These are phyloP conservation scores for Lactarius vividus DNA, from an alignment of 768 basidiomycete species.

Conservation along the genomic window DNA sequence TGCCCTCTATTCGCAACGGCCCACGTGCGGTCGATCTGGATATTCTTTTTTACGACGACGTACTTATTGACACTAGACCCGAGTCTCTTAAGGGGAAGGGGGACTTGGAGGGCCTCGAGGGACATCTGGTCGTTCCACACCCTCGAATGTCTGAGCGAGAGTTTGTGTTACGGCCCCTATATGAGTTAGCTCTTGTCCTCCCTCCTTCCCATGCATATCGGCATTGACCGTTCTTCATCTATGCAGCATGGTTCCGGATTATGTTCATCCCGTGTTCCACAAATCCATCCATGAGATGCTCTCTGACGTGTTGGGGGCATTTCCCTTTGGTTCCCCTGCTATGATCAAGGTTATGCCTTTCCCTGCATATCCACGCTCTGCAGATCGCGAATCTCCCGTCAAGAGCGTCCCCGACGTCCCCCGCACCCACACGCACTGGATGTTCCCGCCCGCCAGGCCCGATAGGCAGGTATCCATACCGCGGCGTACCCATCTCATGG, in stretches of 20 bases:
- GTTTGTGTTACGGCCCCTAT: conserved; percentile 85
- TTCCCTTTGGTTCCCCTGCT: conserved; percentile 38
- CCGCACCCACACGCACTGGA: conserved; percentile 52
- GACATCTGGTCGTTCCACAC: conserved; percentile 84
- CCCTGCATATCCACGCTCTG: conserved; percentile 48
- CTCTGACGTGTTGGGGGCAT: conserved; percentile 36
- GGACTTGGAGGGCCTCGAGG: conserved; percentile 51
- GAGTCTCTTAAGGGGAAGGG: conserved; percentile 39
- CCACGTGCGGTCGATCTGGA: conserved; percentile 91
- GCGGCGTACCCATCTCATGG: conserved; percentile 73
- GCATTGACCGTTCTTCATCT: neutral
- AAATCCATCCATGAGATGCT: conserved; percentile 50
- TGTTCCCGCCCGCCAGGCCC: conserved; percentile 35
- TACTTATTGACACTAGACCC: conserved; percentile 55
- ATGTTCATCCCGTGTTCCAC: conserved; percentile 58
- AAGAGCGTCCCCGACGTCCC: conserved; percentile 15
- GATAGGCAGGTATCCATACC: conserved; percentile 26
- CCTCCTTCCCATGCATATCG: neutral
- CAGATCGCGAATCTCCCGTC: conserved; percentile 27
- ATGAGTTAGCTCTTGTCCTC: conserved; percentile 62
- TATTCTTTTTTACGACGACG: conserved; percentile 69
- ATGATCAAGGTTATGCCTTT: conserved; percentile 79
- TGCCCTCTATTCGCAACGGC: conserved; percentile 76
- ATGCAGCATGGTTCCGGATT: conserved; percentile 74
- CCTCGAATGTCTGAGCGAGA: conserved; percentile 78